These are phyloP conservation scores for Trichoderma asperelloides DNA, from an alignment of 495 filamentous ascomycete species.

Conservation along the genomic window DNA sequence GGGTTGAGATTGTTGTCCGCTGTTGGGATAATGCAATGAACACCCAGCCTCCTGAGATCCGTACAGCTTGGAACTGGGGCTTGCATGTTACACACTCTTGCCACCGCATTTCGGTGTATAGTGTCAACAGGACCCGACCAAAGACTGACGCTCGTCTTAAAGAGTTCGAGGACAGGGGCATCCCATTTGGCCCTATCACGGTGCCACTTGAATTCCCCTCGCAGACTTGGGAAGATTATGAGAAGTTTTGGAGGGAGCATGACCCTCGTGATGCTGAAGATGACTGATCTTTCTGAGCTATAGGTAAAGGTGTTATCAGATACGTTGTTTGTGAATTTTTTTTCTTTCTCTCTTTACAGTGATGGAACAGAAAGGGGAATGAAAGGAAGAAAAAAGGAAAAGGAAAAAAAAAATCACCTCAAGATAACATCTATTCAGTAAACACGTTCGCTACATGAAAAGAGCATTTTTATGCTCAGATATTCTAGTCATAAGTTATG, in stretches of 20 bases:
- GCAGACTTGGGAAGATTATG: neutral
- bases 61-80: conserved; percentile 22
- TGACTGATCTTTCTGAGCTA: neutral
- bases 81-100: neutral
- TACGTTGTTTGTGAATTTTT: neutral
- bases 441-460: neutral
- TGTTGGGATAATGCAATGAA: conserved; percentile 54
- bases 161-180: neutral
- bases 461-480: neutral
- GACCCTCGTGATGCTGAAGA: neutral
- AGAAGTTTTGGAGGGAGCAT: neutral
- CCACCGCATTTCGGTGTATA: neutral
- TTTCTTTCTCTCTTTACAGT: neutral
- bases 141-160: neutral
- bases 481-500: too few relatives aligned
- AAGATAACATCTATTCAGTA: neutral
- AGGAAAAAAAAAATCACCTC: neutral
- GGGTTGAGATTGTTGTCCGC: conserved; percentile 47
- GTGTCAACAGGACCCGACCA: neutral
- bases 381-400: neutral
- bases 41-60: conserved; percentile 26
- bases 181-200: neutral
- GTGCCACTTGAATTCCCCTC: neutral
- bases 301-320: too few relatives aligned
- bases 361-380: neutral